These are phyloP conservation scores for Rhizophora apiculata DNA, from an alignment of 345 rosid genomes.

Conservation along the genomic window DNA sequence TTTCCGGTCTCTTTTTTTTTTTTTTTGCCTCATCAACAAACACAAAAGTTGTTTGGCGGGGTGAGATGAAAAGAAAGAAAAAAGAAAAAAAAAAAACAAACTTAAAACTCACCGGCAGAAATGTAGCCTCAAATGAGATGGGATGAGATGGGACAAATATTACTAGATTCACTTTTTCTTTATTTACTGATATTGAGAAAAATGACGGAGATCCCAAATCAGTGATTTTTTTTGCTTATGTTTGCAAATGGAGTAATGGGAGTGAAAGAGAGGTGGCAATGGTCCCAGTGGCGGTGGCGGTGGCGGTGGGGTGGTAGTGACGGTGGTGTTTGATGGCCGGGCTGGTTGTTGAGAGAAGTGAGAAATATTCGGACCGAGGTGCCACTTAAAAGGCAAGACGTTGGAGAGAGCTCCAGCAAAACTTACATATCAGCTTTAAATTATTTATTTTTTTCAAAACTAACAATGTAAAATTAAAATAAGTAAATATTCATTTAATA, in stretches of 20 bases:
- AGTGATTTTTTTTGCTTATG: background rate
- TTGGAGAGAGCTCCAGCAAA: conserved; percentile 26
- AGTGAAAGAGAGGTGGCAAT: background rate
- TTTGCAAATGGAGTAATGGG: background rate
- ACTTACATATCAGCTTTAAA: conserved; percentile 19
- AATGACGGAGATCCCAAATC: conserved; percentile 30
- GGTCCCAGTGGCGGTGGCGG: conserved; percentile 12
- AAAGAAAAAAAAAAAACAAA: too few relatives aligned
- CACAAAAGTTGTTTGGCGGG: background rate
- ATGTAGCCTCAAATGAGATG: conserved; percentile 27
- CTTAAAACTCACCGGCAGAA: conserved; percentile 35
- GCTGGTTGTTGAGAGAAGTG: conserved; percentile 16
- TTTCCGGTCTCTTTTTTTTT: background rate
- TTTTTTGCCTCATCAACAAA: conserved; percentile 3
- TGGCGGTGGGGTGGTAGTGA: background rate
- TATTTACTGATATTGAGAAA: background rate
- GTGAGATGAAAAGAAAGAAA: background rate
- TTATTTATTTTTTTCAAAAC: conserved; percentile 4
- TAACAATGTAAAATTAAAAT: background rate
- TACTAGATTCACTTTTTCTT: background rate
- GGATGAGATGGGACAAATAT: background rate
- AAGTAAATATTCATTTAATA: background rate
- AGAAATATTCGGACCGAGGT: conserved; percentile 25
- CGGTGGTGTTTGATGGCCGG: background rate
- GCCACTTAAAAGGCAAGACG: conserved; percentile 40